Percentiles rank a stretch among this genome's conserved stretches.
phyloP scores from a whole-genome alignment of 257 asterid species.

The Haberlea rhodopensis region DNA sequence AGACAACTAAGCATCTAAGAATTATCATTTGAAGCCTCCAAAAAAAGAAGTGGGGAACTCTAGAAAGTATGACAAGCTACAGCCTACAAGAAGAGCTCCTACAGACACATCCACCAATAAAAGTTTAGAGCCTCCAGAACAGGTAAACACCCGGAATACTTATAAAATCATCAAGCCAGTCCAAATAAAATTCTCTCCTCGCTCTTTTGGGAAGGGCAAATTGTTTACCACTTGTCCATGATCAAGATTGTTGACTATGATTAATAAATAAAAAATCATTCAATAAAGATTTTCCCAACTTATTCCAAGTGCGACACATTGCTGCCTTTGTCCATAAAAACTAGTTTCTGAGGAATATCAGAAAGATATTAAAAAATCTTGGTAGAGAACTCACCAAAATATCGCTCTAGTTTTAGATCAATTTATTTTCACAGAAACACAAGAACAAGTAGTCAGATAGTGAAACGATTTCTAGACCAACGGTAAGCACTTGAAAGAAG shows the following conservation, averaged over 20 bases:
- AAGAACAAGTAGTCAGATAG: neutral
- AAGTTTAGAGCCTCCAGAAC: neutral
- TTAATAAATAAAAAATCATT: too few species aligned
- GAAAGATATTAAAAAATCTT: slow-evolving; percentile 20
- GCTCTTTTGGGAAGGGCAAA: neutral
- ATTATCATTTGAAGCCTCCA: slow-evolving; percentile 32
- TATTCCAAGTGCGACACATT: slow-evolving; percentile 14
- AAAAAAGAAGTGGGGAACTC: neutral
- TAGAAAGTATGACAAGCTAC: neutral
- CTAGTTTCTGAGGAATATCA: slow-evolving; percentile 13
- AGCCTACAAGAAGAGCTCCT: neutral
- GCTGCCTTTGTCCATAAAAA: slow-evolving; percentile 17
- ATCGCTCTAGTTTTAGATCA: slow-evolving; percentile 1
- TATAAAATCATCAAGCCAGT: slow-evolving; percentile 7
- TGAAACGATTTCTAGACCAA: slow-evolving; percentile 8
- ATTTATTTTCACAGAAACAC: slow-evolving; percentile 4
- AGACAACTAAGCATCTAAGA: slow-evolving; percentile 23
- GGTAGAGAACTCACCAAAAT: slow-evolving; percentile 16
- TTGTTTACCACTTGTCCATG: too few species aligned
- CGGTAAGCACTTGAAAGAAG: too few species aligned
- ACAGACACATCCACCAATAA: neutral
- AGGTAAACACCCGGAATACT: neutral
- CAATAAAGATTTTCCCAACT: neutral
- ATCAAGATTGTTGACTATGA: too few species aligned
- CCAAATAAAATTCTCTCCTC: neutral